Evolutionary conservation across 164 flowering plant genomes (phyloP).

Genomic region (Echeveria elegans): DNA sequence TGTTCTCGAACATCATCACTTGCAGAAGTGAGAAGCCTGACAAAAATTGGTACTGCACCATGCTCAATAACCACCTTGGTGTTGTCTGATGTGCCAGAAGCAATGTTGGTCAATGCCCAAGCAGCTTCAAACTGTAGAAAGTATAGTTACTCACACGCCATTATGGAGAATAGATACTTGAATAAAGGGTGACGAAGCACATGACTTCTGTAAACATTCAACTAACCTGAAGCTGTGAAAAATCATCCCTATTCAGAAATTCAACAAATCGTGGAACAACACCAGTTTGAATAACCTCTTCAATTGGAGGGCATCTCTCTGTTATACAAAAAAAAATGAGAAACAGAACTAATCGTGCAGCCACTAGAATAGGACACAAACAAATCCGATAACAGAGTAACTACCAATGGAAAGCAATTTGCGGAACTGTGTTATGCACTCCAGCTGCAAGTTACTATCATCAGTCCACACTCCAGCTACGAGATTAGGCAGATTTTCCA

Average conservation of each 20-base stretch:
- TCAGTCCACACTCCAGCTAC: constrained; percentile 37
- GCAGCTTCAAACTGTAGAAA: constrained; percentile 76
- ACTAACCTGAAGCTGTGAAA: constrained; percentile 5
- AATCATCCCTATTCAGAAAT: neutral
- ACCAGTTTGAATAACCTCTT: constrained; percentile 6
- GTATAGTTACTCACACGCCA: neutral
- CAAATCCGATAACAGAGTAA: neutral
- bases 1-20: constrained; percentile 88
- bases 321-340: neutral
- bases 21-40: constrained; percentile 57
- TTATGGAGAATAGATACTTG: neutral
- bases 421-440: constrained; percentile 40
- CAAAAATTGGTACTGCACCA: constrained; percentile 77
- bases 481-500: constrained; percentile 40
- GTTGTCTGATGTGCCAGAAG: constrained; percentile 84
- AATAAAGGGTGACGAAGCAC: neutral
- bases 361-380: neutral
- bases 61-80: constrained; percentile 69
- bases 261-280: constrained; percentile 9
- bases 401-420: constrained; percentile 47
- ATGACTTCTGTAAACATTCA: neutral
- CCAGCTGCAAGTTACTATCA: constrained; percentile 33
- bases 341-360: neutral
- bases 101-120: constrained; percentile 88
- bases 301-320: constrained; percentile 9